phyloP scores from a whole-genome alignment of 2,329 filamentous ascomycete species.

The Reticulascus tulasneorum region DNA sequence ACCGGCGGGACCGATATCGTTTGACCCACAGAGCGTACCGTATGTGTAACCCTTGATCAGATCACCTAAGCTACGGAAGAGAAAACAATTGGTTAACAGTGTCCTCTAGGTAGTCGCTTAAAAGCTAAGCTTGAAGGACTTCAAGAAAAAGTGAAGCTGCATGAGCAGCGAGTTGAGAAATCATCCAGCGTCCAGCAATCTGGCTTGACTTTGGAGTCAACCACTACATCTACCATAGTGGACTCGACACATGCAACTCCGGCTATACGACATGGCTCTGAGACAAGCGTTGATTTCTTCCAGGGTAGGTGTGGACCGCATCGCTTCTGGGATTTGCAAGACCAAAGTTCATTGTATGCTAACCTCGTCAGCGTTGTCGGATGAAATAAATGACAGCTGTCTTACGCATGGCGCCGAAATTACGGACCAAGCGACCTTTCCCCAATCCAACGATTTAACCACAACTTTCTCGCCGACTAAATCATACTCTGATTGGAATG shows the following conservation, averaged over 20 bases:
- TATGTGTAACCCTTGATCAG: too few species aligned
- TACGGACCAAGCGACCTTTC: not conserved
- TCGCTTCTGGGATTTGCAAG: not conserved
- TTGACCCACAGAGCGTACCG: too few species aligned
- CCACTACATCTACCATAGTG: not conserved
- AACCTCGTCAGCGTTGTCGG: not conserved
- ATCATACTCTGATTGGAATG: not conserved
- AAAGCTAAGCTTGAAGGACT: not conserved
- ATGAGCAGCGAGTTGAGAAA: not conserved
- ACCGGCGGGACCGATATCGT: too few species aligned
- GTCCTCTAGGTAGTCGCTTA: not conserved
- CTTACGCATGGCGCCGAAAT: not conserved
- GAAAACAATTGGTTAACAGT: not conserved
- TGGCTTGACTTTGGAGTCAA: too few species aligned
- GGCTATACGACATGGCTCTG: not conserved
- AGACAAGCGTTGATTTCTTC: not conserved
- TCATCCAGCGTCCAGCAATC: not conserved
- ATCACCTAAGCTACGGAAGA: too few species aligned
- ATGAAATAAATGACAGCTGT: not conserved
- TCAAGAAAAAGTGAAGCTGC: not conserved
- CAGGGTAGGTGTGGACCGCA: not conserved
- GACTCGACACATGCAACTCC: not conserved
- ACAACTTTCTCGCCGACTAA: not conserved
- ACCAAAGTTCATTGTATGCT: too few species aligned
- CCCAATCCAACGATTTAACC: not conserved